These are phyloP conservation scores for Drosera spatulata DNA, from an alignment of 179 eudicot genomes.

Conservation along the genomic window DNA sequence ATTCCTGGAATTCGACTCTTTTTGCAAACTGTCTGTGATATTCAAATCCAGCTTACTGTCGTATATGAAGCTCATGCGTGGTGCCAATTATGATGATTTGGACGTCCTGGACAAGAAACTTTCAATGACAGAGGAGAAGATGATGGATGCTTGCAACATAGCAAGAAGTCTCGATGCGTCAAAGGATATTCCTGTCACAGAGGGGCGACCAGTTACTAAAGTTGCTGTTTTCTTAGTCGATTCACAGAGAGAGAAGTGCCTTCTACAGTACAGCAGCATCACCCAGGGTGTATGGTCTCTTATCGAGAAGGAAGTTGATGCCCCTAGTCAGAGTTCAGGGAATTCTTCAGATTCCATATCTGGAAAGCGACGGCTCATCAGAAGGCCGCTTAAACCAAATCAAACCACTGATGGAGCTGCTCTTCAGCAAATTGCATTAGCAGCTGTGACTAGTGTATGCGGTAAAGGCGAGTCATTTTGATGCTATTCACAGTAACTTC, in stretches of 20 bases:
- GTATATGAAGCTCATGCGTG: conserved; percentile 35
- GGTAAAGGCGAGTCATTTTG: conserved; percentile 28
- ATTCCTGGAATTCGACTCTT: conserved; percentile 50
- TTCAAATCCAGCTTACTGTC: conserved; percentile 42
- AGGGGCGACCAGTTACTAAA: conserved; percentile 54
- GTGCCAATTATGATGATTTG: conserved; percentile 16
- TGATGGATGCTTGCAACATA: conserved; percentile 60
- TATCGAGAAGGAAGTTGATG: conserved; percentile 46
- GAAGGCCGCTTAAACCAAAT: conserved; percentile 24
- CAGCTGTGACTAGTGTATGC: conserved; percentile 50
- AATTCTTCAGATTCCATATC: conserved; percentile 13
- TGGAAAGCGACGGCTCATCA: conserved; percentile 19
- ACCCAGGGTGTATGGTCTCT: conserved; percentile 80
- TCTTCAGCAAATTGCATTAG: conserved; percentile 40
- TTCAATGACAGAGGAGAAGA: conserved; percentile 63
- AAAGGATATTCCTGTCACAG: conserved; percentile 18
- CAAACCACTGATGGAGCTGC: conserved; percentile 16
- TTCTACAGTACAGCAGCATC: conserved; percentile 38
- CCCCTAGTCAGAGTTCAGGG: conserved; percentile 15
- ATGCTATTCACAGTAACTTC: neutral
- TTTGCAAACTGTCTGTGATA: conserved; percentile 61
- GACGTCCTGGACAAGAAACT: conserved; percentile 36
- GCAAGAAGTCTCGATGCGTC: conserved; percentile 45
- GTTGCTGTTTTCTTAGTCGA: conserved; percentile 66
- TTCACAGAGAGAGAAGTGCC: conserved; percentile 46